These are phyloP conservation scores for Phaffomyces thermotolerans DNA, from an alignment of 805 yeast genomes.

Conservation along the genomic window DNA sequence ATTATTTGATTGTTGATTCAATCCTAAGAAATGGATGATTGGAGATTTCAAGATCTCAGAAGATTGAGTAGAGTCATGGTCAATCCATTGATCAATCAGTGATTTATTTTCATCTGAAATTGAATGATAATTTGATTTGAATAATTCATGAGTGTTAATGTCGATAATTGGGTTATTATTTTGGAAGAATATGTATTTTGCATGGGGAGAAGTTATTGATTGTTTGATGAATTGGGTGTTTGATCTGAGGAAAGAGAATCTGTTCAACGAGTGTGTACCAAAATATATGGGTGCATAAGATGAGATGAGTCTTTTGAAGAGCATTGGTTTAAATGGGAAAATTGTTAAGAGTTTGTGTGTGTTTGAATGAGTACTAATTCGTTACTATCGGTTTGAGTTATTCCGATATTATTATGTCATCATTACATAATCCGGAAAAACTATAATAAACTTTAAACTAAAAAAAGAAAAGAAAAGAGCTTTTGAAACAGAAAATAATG, in stretches of 20 bases:
- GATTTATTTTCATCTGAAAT: conserved; percentile 11
- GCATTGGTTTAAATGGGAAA: not conserved
- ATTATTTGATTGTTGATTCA: conserved; percentile 27
- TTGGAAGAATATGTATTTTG: conserved; percentile 34
- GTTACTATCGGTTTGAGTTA: too few species aligned
- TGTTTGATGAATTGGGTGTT: conserved; percentile 40
- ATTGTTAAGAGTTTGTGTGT: too few species aligned
- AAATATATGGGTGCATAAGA: conserved; percentile 28
- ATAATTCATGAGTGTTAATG: conserved; percentile 3
- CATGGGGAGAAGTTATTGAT: conserved; percentile 35
- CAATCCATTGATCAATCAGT: conserved; percentile 20
- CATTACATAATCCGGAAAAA: not conserved
- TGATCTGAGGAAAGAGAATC: conserved; percentile 50
- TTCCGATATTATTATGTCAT: not conserved
- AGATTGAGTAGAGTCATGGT: conserved; percentile 9
- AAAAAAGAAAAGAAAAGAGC: too few species aligned
- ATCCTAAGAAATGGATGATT: conserved; percentile 33
- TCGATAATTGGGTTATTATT: conserved; percentile 25
- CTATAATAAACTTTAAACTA: too few species aligned
- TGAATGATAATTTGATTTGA: conserved; percentile 11
- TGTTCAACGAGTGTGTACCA: conserved; percentile 43
- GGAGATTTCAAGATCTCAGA: conserved; percentile 10
- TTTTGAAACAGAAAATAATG: too few species aligned
- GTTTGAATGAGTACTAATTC: not conserved
- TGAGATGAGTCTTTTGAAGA: not conserved